Evolutionary conservation across 306 rosid genomes (phyloP).

Genomic region (Quercus ilex): DNA sequence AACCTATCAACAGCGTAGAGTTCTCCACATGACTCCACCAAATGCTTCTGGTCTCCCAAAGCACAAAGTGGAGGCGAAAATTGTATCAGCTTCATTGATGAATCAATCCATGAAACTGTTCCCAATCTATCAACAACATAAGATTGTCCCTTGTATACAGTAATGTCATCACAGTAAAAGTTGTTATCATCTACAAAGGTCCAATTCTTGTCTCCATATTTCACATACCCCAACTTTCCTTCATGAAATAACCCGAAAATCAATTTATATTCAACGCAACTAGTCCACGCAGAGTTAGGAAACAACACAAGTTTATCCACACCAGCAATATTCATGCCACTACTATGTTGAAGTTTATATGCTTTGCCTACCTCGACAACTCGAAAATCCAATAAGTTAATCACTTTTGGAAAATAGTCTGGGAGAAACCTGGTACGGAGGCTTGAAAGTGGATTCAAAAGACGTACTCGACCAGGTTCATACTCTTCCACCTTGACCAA

Average conservation of each 20-base stretch:
- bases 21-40: conserved; percentile 25
- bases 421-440: not conserved
- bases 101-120: conserved; percentile 44
- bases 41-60: conserved; percentile 51
- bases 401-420: no score
- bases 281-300: conserved; percentile 33
- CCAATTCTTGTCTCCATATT: conserved; percentile 35
- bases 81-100: conserved; percentile 35
- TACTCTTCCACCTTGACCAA: conserved; percentile 11
- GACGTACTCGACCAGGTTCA: not conserved
- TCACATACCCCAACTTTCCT: conserved; percentile 49
- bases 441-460: conserved; percentile 24
- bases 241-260: conserved; percentile 28
- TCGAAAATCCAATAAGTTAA: conserved; percentile 31
- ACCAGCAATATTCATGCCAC: not conserved
- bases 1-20: conserved; percentile 18
- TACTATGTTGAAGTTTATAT: conserved; percentile 16
- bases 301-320: conserved; percentile 39
- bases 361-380: conserved; percentile 35
- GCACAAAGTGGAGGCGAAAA: conserved; percentile 46
- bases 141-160: conserved; percentile 40
- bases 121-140: conserved; percentile 69
- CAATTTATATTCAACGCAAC: not conserved
- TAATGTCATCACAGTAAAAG: conserved; percentile 52
- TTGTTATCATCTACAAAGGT: conserved; percentile 36